A percentile compares a stretch with the other conserved stretches of the same genome.
phyloP scores from a whole-genome alignment of 2,329 filamentous ascomycete genomes.

The Tolypocladium nubicola region DNA sequence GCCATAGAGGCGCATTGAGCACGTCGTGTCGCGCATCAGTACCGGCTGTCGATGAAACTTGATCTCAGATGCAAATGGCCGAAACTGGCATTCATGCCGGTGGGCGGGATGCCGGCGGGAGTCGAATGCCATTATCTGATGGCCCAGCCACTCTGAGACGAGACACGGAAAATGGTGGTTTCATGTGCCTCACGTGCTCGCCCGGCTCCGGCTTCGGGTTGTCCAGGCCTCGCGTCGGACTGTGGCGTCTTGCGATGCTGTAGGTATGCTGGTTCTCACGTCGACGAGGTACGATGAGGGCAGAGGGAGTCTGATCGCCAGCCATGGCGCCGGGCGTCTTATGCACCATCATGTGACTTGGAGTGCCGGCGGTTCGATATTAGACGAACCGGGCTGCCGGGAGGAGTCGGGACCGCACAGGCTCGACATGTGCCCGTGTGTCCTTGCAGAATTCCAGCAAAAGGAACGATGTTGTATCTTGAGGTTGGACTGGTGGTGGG shows the following conservation, averaged over 20 bases:
- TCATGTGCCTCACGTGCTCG: not conserved
- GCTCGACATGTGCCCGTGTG: not conserved
- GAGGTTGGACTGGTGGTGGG: too few relatives aligned
- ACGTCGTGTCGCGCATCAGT: not conserved
- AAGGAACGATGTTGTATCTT: too few relatives aligned
- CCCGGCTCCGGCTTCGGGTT: not conserved
- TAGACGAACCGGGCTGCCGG: not conserved
- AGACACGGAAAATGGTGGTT: not conserved
- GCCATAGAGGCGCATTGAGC: not conserved
- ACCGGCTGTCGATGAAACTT: not conserved
- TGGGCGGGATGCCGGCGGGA: not conserved
- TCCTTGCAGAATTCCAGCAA: not conserved
- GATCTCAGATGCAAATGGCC: not conserved
- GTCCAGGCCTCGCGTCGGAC: not conserved
- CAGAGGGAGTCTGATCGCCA: too few relatives aligned
- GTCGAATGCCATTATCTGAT: not conserved
- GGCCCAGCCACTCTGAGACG: not conserved
- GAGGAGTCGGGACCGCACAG: not conserved
- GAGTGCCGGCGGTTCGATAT: not conserved
- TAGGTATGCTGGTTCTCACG: not conserved
- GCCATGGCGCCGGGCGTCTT: not conserved
- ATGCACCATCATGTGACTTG: not conserved
- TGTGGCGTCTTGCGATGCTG: not conserved
- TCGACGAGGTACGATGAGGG: not conserved
- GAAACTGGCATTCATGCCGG: not conserved